Conservation (phyloP, 768 basidiomycete genomes). For the Tubosaeta brunneosetosa region DNA sequence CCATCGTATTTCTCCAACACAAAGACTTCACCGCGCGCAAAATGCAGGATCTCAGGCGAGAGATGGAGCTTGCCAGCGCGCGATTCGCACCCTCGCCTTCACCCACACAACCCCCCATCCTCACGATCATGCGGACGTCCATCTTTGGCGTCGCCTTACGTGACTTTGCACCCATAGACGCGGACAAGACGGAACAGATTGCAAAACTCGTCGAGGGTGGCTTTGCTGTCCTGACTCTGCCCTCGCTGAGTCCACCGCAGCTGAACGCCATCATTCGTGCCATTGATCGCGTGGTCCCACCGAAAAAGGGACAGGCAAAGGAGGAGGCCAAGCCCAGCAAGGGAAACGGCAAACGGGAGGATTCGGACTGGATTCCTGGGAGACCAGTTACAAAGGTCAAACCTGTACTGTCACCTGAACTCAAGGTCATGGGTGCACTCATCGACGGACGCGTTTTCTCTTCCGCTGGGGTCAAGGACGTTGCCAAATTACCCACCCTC, state of each 20-base stretch:
- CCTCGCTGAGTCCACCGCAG: slow-evolving; percentile 68
- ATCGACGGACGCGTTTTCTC: slow-evolving; percentile 73
- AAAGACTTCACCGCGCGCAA: slow-evolving; percentile 67
- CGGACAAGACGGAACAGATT: slow-evolving; percentile 46
- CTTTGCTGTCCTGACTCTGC: slow-evolving; percentile 61
- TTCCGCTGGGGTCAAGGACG: slow-evolving; percentile 51
- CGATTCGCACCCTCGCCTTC: slow-evolving; percentile 31
- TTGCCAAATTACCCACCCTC: slow-evolving; percentile 73
- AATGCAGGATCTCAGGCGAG: slow-evolving; percentile 62
- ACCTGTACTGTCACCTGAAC: slow-evolving; percentile 54
- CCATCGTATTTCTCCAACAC: slow-evolving; percentile 77
- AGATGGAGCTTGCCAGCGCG: slow-evolving; percentile 55
- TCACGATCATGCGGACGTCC: slow-evolving; percentile 71
- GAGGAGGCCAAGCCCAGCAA: slow-evolving; percentile 43
- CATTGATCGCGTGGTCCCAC: slow-evolving; percentile 63
- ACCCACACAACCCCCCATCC: slow-evolving; percentile 40
- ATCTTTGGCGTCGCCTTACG: slow-evolving; percentile 77
- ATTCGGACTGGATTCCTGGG: slow-evolving; percentile 61
- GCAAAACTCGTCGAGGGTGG: slow-evolving; percentile 54
- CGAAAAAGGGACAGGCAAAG: slow-evolving; percentile 47
- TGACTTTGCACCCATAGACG: slow-evolving; percentile 50
- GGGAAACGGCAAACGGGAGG: slow-evolving; percentile 51
- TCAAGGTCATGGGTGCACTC: slow-evolving; percentile 73
- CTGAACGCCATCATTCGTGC: slow-evolving; percentile 62
- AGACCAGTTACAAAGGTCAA: slow-evolving; percentile 58